Evolutionary conservation across 495 filamentous ascomycete species (phyloP), one percentile per base, ranked within the genome.

Genomic region (Penicillium fimorum): DNA sequence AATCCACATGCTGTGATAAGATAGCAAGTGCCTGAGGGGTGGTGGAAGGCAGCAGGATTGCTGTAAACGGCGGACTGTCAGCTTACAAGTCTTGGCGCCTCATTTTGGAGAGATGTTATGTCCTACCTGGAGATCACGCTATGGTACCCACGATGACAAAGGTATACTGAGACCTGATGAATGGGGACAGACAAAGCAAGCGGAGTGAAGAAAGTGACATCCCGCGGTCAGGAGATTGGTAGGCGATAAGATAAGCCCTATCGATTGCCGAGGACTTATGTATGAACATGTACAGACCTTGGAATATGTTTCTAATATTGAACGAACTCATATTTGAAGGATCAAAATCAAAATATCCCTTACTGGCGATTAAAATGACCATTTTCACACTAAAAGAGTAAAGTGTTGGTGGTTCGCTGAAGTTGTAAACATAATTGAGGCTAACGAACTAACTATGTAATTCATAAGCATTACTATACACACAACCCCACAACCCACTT

Each of bases 1-100:
- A 62, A 66, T 58, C 57, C 53, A 57, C 60, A 62, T 59, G 43
- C 41, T 58, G 59, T 53, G 60, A 64, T 65, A 62, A 41, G 62
- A 60, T 66, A 58, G 57, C 40, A 40, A 22, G 22, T 47, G 22
- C 43, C 29, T 32, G 47, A 27, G 32, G 55, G 25, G 25, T 15
- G 50, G 41, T 51, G 13, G 54, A 60, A 65, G 66, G 66, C 64
- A 67, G 58, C 64, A 67, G 32, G 50, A 61, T 64, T 67, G 37
- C 48, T 42, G 38, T 27, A 25, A 37, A 22, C 22, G 32, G 44
- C 32, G 37, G n/a, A 20, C 15, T 20, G 53, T 56, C 43, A 56
- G 56, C 48, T 33, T 44, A 38, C 8, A 48, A 37, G 24, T 27
- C 46, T 55, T 60, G 49, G 61, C 53, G 37, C 22, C 13, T 25